phyloP scores from a whole-genome alignment of 805 yeast genomes.

The Candida vartiovaarae region DNA sequence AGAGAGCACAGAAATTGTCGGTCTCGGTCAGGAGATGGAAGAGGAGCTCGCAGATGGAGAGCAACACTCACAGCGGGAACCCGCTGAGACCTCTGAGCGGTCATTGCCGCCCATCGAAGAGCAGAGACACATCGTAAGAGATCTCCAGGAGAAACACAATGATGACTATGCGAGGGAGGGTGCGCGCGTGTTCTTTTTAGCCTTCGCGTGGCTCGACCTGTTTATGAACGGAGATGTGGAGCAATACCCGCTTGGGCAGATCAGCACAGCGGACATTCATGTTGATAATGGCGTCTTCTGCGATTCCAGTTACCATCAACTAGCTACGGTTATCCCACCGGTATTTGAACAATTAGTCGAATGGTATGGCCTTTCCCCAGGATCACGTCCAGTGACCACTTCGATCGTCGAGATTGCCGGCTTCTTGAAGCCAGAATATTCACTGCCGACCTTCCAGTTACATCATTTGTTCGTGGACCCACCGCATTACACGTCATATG shows the following conservation, averaged over 20 bases:
- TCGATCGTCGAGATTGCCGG: constrained; percentile 25
- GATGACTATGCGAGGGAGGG: constrained; percentile 9
- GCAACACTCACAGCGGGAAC: too few species aligned
- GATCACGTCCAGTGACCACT: constrained; percentile 32
- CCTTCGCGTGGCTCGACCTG: constrained; percentile 10
- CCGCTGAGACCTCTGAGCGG: too few species aligned
- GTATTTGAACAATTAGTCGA: constrained; percentile 37
- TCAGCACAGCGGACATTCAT: constrained; percentile 39
- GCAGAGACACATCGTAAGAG: constrained; percentile 11
- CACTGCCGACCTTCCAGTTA: constrained; percentile 29
- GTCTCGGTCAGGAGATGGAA: too few species aligned
- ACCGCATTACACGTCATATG: constrained; percentile 10
- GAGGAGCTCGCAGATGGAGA: too few species aligned
- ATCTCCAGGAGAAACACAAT: constrained; percentile 4
- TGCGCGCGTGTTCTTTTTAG: constrained; percentile 9
- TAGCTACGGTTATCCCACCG: constrained; percentile 34
- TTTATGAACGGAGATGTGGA: constrained; percentile 7
- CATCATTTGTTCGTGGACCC: constrained; percentile 25
- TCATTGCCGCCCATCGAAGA: constrained; percentile 5
- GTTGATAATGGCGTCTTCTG: constrained; percentile 39
- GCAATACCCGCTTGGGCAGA: constrained; percentile 24
- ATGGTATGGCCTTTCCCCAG: constrained; percentile 48
- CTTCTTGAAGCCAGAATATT: constrained; percentile 26
- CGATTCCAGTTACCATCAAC: constrained; percentile 23
- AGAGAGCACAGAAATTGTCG: too few species aligned